Evolutionary conservation across 139 green algal species (phyloP).

Genomic region (Coelastrella sp.): DNA sequence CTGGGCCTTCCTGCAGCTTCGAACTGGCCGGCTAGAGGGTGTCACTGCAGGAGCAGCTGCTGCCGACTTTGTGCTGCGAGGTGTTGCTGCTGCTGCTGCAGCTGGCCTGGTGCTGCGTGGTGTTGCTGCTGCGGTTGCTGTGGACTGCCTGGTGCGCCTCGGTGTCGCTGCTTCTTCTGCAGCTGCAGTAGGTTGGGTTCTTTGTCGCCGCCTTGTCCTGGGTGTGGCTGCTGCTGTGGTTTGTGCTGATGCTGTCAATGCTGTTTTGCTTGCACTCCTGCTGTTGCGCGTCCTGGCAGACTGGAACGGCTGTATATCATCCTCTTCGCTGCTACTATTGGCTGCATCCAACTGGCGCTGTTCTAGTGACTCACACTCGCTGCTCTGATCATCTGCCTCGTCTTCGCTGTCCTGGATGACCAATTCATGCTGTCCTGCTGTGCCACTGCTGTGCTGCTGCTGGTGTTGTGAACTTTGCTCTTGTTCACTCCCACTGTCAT

Average conservation of each 20-base stretch:
- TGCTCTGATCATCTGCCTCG: no score
- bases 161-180: slow-evolving; percentile 11
- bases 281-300: no score
- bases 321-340: no score
- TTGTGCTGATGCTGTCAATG: no score
- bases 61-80: slow-evolving; percentile 8
- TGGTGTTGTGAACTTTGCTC: background rate
- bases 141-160: background rate
- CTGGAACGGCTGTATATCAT: no score
- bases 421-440: background rate
- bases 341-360: no score
- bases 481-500: no score
- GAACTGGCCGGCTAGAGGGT: slow-evolving; percentile 10
- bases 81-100: background rate
- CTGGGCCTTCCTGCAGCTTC: slow-evolving; percentile 37
- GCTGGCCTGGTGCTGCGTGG: background rate
- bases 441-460: background rate
- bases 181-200: background rate
- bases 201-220: slow-evolving; percentile 1
- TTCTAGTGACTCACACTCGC: no score
- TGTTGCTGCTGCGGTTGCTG: background rate
- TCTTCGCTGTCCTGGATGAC: no score
- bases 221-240: no score
- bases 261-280: no score
- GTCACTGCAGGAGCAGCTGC: slow-evolving; percentile 9